Conservation (phyloP, 306 rosid species). For the Clitoria ternatea region DNA sequence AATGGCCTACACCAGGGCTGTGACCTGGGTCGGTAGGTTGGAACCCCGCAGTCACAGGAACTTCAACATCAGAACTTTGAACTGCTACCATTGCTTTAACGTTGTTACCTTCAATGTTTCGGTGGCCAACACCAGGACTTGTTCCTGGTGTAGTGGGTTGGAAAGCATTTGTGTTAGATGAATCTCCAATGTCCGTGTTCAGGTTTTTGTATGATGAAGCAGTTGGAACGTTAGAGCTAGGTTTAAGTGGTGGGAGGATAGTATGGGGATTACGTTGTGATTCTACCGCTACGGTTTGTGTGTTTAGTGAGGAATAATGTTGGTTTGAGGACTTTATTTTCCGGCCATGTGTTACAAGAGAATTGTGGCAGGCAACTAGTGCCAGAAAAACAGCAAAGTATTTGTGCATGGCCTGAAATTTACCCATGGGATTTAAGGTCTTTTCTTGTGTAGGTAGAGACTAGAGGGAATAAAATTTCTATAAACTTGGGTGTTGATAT, state of each 20-base stretch:
- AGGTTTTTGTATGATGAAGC: background rate
- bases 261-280: no score
- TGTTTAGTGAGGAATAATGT: background rate
- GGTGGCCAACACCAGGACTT: conserved; percentile 59
- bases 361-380: conserved; percentile 11
- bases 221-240: background rate
- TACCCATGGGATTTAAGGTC: no score
- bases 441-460: no score
- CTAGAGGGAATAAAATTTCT: no score
- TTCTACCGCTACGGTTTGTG: background rate
- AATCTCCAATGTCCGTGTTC: background rate
- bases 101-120: background rate
- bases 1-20: conserved; percentile 51
- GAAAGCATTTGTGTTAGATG: conserved; percentile 16
- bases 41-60: background rate
- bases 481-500: no score
- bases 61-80: conserved; percentile 5
- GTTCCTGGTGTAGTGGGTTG: conserved; percentile 49
- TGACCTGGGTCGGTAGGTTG: conserved; percentile 39
- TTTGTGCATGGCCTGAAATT: conserved; percentile 5
- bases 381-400: conserved; percentile 6
- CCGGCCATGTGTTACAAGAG: conserved; percentile 17
- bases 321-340: conserved; percentile 10
- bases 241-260: background rate
- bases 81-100: background rate